Evolutionary conservation across 2,329 filamentous ascomycete species (phyloP).

Genomic region (Fusarium luffae): DNA sequence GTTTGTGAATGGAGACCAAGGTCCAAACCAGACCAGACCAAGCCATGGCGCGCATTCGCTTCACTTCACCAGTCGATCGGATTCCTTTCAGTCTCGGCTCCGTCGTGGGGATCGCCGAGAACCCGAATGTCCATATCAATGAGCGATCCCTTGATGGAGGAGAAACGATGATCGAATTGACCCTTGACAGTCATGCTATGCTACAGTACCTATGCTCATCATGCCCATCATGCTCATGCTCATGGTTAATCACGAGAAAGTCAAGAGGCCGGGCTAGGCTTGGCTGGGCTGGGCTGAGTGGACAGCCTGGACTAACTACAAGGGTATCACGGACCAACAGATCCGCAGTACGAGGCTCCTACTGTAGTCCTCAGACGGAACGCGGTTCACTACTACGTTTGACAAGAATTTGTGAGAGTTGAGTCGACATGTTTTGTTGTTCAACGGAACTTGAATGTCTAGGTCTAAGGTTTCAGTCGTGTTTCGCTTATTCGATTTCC

Average conservation of each 20-base stretch:
- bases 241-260: conserved; percentile 27
- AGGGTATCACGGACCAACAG: conserved; percentile 35
- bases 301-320: conserved; percentile 26
- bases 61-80: conserved; percentile 32
- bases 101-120: conserved; percentile 36
- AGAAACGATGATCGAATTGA: conserved; percentile 25
- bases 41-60: conserved; percentile 32
- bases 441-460: conserved; percentile 10
- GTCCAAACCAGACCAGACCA: not conserved
- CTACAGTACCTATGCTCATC: conserved; percentile 12
- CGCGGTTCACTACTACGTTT: conserved; percentile 30
- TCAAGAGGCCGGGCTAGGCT: conserved; percentile 24
- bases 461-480: conserved; percentile 41
- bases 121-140: conserved; percentile 7
- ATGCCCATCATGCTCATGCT: conserved; percentile 27
- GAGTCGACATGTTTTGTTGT: conserved; percentile 14
- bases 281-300: conserved; percentile 32
- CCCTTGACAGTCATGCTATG: conserved; percentile 5
- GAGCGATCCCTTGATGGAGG: conserved; percentile 27
- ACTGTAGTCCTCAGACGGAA: conserved; percentile 18
- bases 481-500: conserved; percentile 35
- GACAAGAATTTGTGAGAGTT: conserved; percentile 24
- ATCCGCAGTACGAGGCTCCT: conserved; percentile 27
- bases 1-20: conserved; percentile 21
- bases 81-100: conserved; percentile 19